These are phyloP conservation scores for Hibiscus syriacus DNA, from an alignment of 345 rosid species.

Conservation along the genomic window DNA sequence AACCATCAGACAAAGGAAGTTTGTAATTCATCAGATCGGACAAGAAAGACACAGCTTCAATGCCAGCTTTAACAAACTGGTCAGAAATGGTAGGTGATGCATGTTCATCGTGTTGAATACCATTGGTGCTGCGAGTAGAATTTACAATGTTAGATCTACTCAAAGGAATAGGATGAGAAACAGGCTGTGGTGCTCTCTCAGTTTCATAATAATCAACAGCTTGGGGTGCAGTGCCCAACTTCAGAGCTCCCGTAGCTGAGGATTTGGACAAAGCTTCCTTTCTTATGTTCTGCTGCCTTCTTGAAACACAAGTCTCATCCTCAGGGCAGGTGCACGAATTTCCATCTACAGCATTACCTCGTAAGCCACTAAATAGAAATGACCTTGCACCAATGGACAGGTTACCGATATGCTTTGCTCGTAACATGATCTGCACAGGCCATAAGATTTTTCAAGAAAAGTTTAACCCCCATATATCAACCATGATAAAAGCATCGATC, in stretches of 20 bases:
- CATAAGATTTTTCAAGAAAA: slow-evolving; percentile 5
- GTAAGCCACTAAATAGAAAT: slow-evolving; percentile 55
- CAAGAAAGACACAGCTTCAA: slow-evolving; percentile 52
- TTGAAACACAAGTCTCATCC: slow-evolving; percentile 65
- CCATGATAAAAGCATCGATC: neutral
- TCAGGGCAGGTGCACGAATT: slow-evolving; percentile 63
- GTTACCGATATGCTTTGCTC: slow-evolving; percentile 60
- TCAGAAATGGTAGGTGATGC: slow-evolving; percentile 51
- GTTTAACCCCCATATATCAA: neutral
- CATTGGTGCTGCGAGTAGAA: slow-evolving; percentile 39
- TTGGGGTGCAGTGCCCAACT: slow-evolving; percentile 32
- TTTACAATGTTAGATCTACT: slow-evolving; percentile 37
- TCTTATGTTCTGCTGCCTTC: slow-evolving; percentile 43
- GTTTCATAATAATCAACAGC: slow-evolving; percentile 7
- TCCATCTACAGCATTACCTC: slow-evolving; percentile 57
- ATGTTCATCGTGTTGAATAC: slow-evolving; percentile 25
- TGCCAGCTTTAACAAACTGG: slow-evolving; percentile 65
- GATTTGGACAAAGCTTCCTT: slow-evolving; percentile 27
- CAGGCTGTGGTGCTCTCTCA: slow-evolving; percentile 23
- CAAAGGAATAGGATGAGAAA: slow-evolving; percentile 33
- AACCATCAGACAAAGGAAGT: slow-evolving; percentile 50
- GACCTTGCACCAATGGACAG: slow-evolving; percentile 71
- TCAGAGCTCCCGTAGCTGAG: slow-evolving; percentile 25
- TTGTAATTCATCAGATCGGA: slow-evolving; percentile 63
- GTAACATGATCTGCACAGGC: slow-evolving; percentile 50